A percentile compares a stretch with the other conserved stretches of the same genome.
phyloP scores from a whole-genome alignment of 208 protist genomes.

The Crithidia thermophila region DNA sequence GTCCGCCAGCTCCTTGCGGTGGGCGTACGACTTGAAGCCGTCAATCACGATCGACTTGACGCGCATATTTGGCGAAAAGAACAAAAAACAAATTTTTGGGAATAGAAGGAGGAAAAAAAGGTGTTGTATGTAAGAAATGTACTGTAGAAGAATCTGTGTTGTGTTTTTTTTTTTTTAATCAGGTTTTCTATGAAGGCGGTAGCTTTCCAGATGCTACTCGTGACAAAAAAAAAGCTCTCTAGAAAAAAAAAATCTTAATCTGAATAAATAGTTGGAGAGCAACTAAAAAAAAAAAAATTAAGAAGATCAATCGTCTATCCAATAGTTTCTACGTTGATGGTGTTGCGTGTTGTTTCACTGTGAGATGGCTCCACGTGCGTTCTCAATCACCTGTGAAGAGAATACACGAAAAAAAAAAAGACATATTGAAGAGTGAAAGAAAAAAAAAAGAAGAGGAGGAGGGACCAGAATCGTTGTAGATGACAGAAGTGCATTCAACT shows the following conservation, averaged over 20 bases:
- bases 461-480: too few species aligned
- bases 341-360: background rate
- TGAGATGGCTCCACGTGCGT: too few species aligned
- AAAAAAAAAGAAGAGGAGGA: too few species aligned
- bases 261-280: too few species aligned
- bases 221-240: background rate
- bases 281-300: too few species aligned
- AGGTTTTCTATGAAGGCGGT: too few species aligned
- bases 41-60: constrained; percentile 99
- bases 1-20: constrained; percentile 94
- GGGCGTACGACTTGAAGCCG: constrained; percentile 99
- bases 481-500: too few species aligned
- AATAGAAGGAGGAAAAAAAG: constrained; percentile 4
- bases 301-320: too few species aligned
- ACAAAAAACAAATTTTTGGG: background rate
- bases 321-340: constrained; percentile 1
- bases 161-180: too few species aligned
- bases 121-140: background rate
- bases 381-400: too few species aligned
- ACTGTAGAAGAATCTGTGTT: background rate
- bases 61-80: constrained; percentile 93
- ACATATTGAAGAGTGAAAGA: too few species aligned
- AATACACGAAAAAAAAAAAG: too few species aligned
- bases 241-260: constrained; percentile 28
- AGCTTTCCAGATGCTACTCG: background rate